These are phyloP conservation scores for Hortaea sp. DNA, from an alignment of 2,329 filamentous ascomycete species.

Conservation along the genomic window DNA sequence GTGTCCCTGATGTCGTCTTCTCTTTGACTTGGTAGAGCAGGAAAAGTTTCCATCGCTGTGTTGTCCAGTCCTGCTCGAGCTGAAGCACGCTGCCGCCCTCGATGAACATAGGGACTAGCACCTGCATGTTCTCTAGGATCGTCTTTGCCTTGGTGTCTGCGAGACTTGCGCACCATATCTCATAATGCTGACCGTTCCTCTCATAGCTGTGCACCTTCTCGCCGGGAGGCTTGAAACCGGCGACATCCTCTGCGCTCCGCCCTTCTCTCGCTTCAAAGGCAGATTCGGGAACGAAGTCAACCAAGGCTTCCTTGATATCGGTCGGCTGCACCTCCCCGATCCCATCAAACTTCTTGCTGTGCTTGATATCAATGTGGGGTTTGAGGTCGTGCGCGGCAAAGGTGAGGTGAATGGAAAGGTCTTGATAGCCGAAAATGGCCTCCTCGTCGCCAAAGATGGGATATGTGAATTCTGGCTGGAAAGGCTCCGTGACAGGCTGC, in stretches of 20 bases:
- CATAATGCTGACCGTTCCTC: slow-evolving; percentile 52
- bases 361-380: slow-evolving; percentile 62
- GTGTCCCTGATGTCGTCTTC: slow-evolving; percentile 33
- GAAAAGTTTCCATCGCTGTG: slow-evolving; percentile 85
- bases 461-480: slow-evolving; percentile 83
- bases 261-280: slow-evolving; percentile 21
- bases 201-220: slow-evolving; percentile 56
- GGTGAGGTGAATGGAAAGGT: slow-evolving; percentile 63
- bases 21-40: slow-evolving; percentile 44
- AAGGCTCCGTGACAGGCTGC: slow-evolving; percentile 32
- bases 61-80: slow-evolving; percentile 59
- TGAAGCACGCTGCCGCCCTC: slow-evolving; percentile 78
- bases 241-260: slow-evolving; percentile 29
- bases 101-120: slow-evolving; percentile 78
- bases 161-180: slow-evolving; percentile 75
- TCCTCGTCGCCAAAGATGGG: slow-evolving; percentile 90
- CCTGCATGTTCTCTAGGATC: slow-evolving; percentile 70
- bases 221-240: slow-evolving; percentile 63
- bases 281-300: slow-evolving; percentile 59
- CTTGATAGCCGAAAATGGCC: slow-evolving; percentile 80
- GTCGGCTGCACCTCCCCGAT: slow-evolving; percentile 59
- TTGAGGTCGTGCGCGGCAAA: slow-evolving; percentile 65
- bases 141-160: slow-evolving; percentile 58
- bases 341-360: slow-evolving; percentile 58
- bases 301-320: slow-evolving; percentile 57